A percentile compares a stretch with the other conserved stretches of the same genome.
Conservation (phyloP, 306 rosid genomes). For the Astragalus membranaceus region DNA sequence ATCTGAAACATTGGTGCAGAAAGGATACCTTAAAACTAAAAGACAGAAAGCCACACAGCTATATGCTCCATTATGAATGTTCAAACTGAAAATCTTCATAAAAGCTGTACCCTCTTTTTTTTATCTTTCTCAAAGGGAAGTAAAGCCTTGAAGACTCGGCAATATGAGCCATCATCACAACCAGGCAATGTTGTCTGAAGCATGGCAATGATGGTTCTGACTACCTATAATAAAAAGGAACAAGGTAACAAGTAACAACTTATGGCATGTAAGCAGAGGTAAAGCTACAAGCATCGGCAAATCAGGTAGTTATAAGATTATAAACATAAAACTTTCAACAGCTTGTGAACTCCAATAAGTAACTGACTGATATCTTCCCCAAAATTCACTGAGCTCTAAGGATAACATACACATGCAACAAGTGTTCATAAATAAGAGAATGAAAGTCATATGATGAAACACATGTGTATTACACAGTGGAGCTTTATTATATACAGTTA, state of each 20-base stretch:
- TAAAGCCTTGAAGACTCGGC: constrained; percentile 76
- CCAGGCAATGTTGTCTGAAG: constrained; percentile 64
- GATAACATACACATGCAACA: neutral
- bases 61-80: neutral
- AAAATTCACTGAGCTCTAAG: neutral
- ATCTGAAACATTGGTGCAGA: neutral
- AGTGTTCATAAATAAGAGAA: neutral
- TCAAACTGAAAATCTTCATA: constrained; percentile 18
- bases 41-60: constrained; percentile 7
- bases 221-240: constrained; percentile 50
- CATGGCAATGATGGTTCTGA: constrained; percentile 74
- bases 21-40: constrained; percentile 14
- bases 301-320: neutral
- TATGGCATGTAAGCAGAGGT: neutral
- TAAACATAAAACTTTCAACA: neutral
- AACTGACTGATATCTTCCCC: neutral
- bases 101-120: constrained; percentile 59
- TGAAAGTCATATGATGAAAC: neutral
- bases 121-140: constrained; percentile 79
- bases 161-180: constrained; percentile 72
- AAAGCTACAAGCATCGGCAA: constrained; percentile 4
- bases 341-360: neutral
- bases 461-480: neutral
- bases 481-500: neutral
- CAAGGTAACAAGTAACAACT: constrained; percentile 9